phyloP scores from a whole-genome alignment of 441 rosid genomes.

The Biscutella laevigata region DNA sequence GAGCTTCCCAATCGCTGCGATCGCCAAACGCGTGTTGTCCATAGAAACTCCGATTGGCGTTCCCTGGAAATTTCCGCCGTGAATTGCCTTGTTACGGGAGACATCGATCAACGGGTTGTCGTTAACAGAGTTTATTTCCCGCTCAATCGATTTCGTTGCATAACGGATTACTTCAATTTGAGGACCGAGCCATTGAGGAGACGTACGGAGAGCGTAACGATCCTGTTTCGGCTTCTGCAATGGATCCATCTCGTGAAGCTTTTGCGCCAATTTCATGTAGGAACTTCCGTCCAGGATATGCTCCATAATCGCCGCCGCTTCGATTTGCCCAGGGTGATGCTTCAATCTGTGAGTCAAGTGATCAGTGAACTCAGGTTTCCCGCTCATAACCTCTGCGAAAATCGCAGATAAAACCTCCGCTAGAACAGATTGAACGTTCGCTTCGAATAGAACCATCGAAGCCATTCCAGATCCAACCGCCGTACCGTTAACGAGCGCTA shows the following conservation, averaged over 20 bases:
- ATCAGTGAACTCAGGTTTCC: constrained; percentile 47
- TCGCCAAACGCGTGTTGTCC: constrained; percentile 28
- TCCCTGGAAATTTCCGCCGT: constrained; percentile 87
- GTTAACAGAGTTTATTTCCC: constrained; percentile 39
- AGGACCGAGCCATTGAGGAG: constrained; percentile 55
- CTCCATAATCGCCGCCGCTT: constrained; percentile 34
- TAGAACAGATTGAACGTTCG: constrained; percentile 35
- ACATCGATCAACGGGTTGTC: constrained; percentile 45
- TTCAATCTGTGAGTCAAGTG: constrained; percentile 34
- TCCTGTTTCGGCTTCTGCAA: constrained; percentile 49
- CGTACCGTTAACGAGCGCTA: constrained; percentile 40
- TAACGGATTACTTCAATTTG: constrained; percentile 42
- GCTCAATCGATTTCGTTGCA: constrained; percentile 40
- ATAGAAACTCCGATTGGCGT: constrained; percentile 76
- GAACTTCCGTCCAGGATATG: constrained; percentile 40
- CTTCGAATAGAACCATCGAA: constrained; percentile 37
- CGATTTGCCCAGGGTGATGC: constrained; percentile 46
- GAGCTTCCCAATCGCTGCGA: constrained; percentile 38
- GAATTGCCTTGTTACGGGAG: constrained; percentile 57
- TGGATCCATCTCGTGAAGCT: constrained; percentile 36
- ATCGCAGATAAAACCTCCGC: constrained; percentile 48
- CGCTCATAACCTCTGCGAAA: constrained; percentile 56
- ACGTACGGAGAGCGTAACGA: constrained; percentile 42
- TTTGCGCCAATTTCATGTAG: constrained; percentile 38
- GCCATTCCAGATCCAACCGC: constrained; percentile 46